Percentiles rank a stretch among this genome's conserved stretches.
Evolutionary conservation across 306 rosid genomes (phyloP).

Genomic region (Trichosanthes truncata): DNA sequence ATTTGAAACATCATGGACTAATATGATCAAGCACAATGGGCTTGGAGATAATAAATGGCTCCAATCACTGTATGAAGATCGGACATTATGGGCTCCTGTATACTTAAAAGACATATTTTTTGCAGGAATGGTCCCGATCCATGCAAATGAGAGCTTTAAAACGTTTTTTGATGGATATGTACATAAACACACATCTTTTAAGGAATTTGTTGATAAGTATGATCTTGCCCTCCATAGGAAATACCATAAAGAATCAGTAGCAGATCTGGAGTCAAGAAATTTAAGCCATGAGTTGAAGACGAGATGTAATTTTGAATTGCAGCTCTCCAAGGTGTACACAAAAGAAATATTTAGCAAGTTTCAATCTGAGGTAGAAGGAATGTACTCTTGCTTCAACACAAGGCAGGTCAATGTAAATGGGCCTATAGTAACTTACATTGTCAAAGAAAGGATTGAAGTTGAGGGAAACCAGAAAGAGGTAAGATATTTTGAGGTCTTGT

Average conservation of each 20-base stretch:
- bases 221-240: slow-evolving; percentile 66
- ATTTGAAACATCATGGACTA: slow-evolving; percentile 63
- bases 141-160: slow-evolving; percentile 30
- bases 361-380: slow-evolving; percentile 65
- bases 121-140: slow-evolving; percentile 53
- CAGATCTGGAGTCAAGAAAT: slow-evolving; percentile 44
- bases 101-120: slow-evolving; percentile 55
- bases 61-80: slow-evolving; percentile 41
- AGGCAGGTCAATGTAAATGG: slow-evolving; percentile 54
- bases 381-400: slow-evolving; percentile 67
- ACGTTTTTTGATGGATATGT: slow-evolving; percentile 64
- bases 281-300: slow-evolving; percentile 35
- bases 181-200: slow-evolving; percentile 66
- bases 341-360: slow-evolving; percentile 45
- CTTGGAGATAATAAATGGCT: slow-evolving; percentile 63
- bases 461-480: slow-evolving; percentile 47
- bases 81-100: slow-evolving; percentile 59
- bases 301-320: slow-evolving; percentile 47
- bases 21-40: slow-evolving; percentile 36
- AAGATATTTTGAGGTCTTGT: slow-evolving; percentile 47
- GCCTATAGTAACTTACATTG: slow-evolving; percentile 51
- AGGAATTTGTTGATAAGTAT: slow-evolving; percentile 67
- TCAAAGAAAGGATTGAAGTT: slow-evolving; percentile 56
- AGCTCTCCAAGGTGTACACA: slow-evolving; percentile 52
- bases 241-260: slow-evolving; percentile 46